These are phyloP conservation scores for Uronychia binucleata DNA, from an alignment of 73 alveolate genomes.

Conservation along the genomic window DNA sequence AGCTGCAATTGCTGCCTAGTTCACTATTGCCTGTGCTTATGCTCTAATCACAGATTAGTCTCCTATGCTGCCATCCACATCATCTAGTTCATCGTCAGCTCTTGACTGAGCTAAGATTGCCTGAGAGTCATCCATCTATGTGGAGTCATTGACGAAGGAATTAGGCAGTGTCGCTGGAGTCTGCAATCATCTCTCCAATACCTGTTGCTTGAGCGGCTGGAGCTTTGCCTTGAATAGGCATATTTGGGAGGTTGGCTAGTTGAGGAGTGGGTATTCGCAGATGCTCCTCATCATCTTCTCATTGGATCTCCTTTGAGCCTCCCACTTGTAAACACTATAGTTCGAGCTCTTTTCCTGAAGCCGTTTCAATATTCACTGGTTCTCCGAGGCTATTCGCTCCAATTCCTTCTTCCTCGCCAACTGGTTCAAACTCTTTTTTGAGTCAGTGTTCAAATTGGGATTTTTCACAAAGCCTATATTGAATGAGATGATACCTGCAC, in stretches of 20 bases:
- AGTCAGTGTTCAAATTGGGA: background rate
- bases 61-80: too few relatives aligned
- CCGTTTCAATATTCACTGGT: conserved; percentile 15
- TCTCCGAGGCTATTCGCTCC: conserved; percentile 30
- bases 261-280: conserved; percentile 17
- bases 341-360: conserved; percentile 19
- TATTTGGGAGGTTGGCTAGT: background rate
- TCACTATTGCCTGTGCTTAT: too few relatives aligned
- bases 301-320: conserved; percentile 20
- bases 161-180: background rate
- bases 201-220: background rate
- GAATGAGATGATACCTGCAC: background rate
- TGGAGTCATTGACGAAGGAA: background rate
- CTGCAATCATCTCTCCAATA: too few relatives aligned
- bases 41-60: too few relatives aligned
- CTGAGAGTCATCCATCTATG: background rate
- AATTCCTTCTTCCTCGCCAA: conserved; percentile 11
- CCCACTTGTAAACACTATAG: conserved; percentile 41
- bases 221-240: background rate
- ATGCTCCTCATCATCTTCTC: conserved; percentile 26
- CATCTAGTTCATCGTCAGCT: background rate
- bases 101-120: background rate
- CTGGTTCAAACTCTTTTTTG: background rate
- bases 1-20: too few relatives aligned
- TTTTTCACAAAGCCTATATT: background rate